These are phyloP conservation scores for Theileria parva DNA, from an alignment of 169 alveolate genomes.

Conservation along the genomic window DNA sequence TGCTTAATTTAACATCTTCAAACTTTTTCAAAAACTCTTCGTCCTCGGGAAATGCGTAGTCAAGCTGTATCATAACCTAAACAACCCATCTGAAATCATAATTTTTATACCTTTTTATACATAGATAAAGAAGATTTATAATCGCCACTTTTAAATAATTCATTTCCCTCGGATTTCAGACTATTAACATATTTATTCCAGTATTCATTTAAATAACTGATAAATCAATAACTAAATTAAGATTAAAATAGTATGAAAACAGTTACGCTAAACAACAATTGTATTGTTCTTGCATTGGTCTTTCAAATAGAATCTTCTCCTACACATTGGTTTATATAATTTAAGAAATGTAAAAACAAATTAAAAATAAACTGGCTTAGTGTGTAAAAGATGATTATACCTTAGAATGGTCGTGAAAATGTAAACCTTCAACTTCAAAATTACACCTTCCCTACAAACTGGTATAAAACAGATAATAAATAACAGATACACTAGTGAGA, in stretches of 20 bases:
- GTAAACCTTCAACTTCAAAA: neutral
- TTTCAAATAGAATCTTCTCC: constrained; percentile 32
- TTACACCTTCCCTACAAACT: neutral
- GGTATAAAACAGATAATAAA: neutral
- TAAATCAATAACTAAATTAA: neutral
- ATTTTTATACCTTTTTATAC: constrained; percentile 47
- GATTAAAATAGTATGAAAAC: neutral
- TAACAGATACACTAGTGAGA: neutral
- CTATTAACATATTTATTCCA: neutral
- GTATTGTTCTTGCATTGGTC: constrained; percentile 19
- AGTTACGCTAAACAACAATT: constrained; percentile 20
- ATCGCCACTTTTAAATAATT: constrained; percentile 19
- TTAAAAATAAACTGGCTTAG: neutral
- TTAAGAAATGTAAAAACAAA: neutral
- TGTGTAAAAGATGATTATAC: neutral
- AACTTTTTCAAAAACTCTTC: constrained; percentile 43
- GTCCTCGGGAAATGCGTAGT: constrained; percentile 64
- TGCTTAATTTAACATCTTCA: constrained; percentile 29
- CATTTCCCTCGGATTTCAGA: constrained; percentile 57
- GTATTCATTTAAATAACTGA: too few species aligned
- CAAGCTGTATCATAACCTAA: constrained; percentile 62
- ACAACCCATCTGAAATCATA: neutral
- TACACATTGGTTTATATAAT: neutral
- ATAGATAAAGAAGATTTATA: constrained; percentile 38
- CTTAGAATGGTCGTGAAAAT: constrained; percentile 21